Conservation (phyloP, 306 rosid genomes). For the Lagenaria siceraria region DNA sequence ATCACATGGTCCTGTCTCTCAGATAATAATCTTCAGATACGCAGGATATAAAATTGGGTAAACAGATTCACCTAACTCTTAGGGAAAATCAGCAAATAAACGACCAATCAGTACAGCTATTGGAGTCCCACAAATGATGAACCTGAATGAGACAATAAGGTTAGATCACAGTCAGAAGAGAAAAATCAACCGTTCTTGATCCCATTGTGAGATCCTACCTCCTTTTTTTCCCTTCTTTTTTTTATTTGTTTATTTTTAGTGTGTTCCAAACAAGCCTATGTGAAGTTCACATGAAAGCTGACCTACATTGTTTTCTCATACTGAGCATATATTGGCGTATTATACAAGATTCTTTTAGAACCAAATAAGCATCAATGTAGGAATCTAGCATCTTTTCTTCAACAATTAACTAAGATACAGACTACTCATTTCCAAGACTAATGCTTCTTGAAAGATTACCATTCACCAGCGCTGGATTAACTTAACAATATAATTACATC, state of each 20-base stretch:
- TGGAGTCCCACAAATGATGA: not conserved
- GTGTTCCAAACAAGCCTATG: not conserved
- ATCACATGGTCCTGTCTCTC: slow-evolving; percentile 5
- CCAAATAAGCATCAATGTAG: not conserved
- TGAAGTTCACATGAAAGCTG: slow-evolving; percentile 3
- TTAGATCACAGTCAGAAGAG: not conserved
- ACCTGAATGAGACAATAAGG: not conserved
- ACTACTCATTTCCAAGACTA: not conserved
- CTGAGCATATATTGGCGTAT: not conserved
- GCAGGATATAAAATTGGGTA: not conserved
- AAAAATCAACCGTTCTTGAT: not conserved
- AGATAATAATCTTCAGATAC: not conserved
- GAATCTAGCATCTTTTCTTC: not conserved
- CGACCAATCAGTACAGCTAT: slow-evolving; percentile 1
- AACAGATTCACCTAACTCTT: not conserved
- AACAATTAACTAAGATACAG: not conserved
- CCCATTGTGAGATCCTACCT: not conserved
- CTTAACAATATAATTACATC: not conserved
- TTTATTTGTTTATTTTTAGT: not conserved
- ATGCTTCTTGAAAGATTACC: not conserved
- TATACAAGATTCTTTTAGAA: not conserved
- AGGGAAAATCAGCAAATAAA: not conserved
- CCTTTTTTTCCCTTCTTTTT: not conserved
- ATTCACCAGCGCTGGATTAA: not conserved
- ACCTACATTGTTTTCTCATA: not conserved